Evolutionary conservation across 140 eudicot species (phyloP), one percentile per base, ranked within the genome.

Genomic region (Senecio squalidus): DNA sequence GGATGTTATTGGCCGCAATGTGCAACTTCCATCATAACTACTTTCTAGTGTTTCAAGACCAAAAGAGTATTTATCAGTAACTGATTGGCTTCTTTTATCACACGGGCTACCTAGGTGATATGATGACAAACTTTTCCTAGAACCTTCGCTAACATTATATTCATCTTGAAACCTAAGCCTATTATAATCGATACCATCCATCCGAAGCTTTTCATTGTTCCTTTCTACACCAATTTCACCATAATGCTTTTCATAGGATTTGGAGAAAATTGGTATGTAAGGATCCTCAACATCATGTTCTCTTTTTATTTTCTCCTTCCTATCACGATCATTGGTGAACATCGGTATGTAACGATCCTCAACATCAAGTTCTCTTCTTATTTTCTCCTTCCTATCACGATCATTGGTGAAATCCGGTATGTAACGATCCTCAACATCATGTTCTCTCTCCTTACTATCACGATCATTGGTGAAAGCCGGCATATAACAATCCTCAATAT

Each of bases 161-260:
- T 64, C 77, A 64, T 72, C 72, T 9, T 39, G 36, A 9, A 64
- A 9, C 51, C 67, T 72, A 24, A 64, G 7, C 51, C 67, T 72
- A 24, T 27, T 53, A 48, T 36, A 60, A 15, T 67, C 74, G 49
- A 44, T 48, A 53, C 66, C 49, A 71, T 46, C 62, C 20, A 43
- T 44, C 60, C 46, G 8, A 58, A 58, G 4, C 33, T 50, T 44
- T 25, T 30, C 28, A 39, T 67, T 62, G 13, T 28, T 62, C 11
- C 43, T 25, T 28, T 36, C 39, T 34, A 45, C 28, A 61, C 56
- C 16, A 25, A 31, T 18, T 61, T 61, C 50, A 47, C 44, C 52
- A 23, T 48, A 66, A 58, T 29, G 55, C 11, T 43, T 48, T 22
- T 40, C 43, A 45, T 6, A 44, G 22, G 52, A 43, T 27, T 45